Base-by-base conservation (phyloP, 176 grass and related monocot genomes). In the Oryza coarctata region DNA sequence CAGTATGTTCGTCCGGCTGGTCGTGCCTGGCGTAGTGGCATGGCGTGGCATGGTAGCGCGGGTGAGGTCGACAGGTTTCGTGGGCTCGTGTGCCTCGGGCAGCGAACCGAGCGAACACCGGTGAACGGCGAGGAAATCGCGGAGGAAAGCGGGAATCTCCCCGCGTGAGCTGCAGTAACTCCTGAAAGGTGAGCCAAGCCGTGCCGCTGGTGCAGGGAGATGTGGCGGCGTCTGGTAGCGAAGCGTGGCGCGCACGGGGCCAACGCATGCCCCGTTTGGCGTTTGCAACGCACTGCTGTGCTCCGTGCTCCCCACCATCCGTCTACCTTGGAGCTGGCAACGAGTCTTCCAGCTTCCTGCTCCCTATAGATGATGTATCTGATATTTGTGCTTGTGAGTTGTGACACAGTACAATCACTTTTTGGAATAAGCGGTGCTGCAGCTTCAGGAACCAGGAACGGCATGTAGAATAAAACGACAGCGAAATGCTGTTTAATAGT, bases 51-150 rank as follows among this genome's bases (percentile, higher is more conserved):
- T 9, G 15, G 14, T 25, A 9, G 7, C 35, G 63, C 11, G n/a
- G 79, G 44, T 39, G 44, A 41, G 40, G 3, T 72, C 58, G 80
- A 79, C 86, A 73, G 61, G 26, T 25, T 69, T 52, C 52, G 60
- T 68, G 75, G 75, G 80, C 80, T 50, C 12, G 17, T 22, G 28
- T 45, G 60, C 11, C 12, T 68, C 1, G 60, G 35, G 10, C 0
- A 6, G 8, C 0, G 73, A 3, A 39, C 85, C 9, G 33, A 9
- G 39, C 22, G 79, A 22, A 22, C 49, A 52, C 49, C 18, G 18
- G 80, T 52, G 47, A 68, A 12, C 26, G 66, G 23, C 10, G 18
- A 18, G 43, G 7, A 62, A 63, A 62, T 78, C 38, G 0, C 76
- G 18, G 43, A 22, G 26, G 5, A 55, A 36, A 38, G 30, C 18